A percentile compares a stretch with the other conserved stretches of the same genome.
Evolutionary conservation across 441 rosid species (phyloP).

Genomic region (Breynia disticha): DNA sequence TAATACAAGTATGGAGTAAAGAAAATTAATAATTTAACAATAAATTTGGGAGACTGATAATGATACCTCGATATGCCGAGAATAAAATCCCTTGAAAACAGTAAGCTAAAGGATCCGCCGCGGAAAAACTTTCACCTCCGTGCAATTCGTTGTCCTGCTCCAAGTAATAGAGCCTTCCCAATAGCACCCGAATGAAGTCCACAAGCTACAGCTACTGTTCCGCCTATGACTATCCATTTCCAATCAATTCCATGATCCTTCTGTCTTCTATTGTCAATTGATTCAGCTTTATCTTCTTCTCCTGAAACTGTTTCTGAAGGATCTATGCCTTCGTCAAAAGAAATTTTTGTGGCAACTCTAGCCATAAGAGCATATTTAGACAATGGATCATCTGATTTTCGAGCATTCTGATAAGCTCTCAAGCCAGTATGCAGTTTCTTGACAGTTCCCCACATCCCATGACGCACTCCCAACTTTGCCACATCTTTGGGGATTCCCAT

Average conservation of each 20-base stretch:
- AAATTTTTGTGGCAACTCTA: constrained; percentile 53
- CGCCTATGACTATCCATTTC: constrained; percentile 85
- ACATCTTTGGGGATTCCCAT: constrained; percentile 99
- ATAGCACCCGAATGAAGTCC: constrained; percentile 64
- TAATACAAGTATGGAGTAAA: too few relatives aligned
- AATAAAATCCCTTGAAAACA: too few relatives aligned
- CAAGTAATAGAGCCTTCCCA: constrained; percentile 69
- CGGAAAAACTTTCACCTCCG: constrained; percentile 45
- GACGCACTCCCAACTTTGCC: constrained; percentile 85
- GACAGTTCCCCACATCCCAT: constrained; percentile 96
- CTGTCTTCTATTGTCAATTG: constrained; percentile 19
- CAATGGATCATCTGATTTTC: constrained; percentile 42
- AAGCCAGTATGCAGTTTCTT: constrained; percentile 74
- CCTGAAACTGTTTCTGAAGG: constrained; percentile 19
- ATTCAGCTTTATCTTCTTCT: constrained; percentile 36
- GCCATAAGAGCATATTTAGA: constrained; percentile 71
- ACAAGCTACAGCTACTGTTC: constrained; percentile 63
- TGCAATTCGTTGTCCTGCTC: constrained; percentile 76
- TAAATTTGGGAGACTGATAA: too few relatives aligned
- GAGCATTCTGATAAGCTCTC: constrained; percentile 70
- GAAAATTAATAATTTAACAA: too few relatives aligned
- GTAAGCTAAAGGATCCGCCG: not conserved
- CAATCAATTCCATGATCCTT: constrained; percentile 58
- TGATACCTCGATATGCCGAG: too few relatives aligned
- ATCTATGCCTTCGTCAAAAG: constrained; percentile 33